Conservation (phyloP, 1,139 yeast genomes). For the Scheffersomyces lignicola region DNA sequence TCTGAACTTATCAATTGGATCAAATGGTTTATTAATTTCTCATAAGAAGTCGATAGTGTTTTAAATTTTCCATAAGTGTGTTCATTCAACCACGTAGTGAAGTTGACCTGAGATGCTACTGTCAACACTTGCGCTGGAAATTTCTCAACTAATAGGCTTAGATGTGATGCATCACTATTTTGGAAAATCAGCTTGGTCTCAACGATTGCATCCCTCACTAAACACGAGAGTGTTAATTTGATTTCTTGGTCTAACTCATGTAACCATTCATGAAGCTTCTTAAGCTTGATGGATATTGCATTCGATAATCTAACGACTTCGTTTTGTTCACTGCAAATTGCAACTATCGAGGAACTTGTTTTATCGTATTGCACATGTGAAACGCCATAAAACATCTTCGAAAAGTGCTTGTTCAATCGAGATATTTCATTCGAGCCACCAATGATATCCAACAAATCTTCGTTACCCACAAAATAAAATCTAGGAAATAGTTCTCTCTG, state of each 20-base stretch:
- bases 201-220: slow-evolving; percentile 13
- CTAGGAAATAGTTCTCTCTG: slow-evolving; percentile 81
- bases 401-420: slow-evolving; percentile 59
- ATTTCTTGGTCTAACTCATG: slow-evolving; percentile 55
- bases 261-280: slow-evolving; percentile 66
- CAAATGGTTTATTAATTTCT: slow-evolving; percentile 14
- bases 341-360: slow-evolving; percentile 37
- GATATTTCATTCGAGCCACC: slow-evolving; percentile 59
- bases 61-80: slow-evolving; percentile 15
- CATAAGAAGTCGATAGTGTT: background rate
- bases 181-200: slow-evolving; percentile 13
- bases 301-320: slow-evolving; percentile 51
- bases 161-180: slow-evolving; percentile 4
- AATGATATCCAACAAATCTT: slow-evolving; percentile 79
- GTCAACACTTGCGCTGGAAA: slow-evolving; percentile 61
- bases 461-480: slow-evolving; percentile 87
- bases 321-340: slow-evolving; percentile 61
- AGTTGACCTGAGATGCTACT: slow-evolving; percentile 58
- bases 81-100: slow-evolving; percentile 50
- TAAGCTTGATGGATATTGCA: slow-evolving; percentile 45
- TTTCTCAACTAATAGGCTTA: slow-evolving; percentile 13
- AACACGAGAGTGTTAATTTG: slow-evolving; percentile 44
- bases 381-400: slow-evolving; percentile 74
- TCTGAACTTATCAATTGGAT: slow-evolving; percentile 18
- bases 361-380: slow-evolving; percentile 41